Conservation (phyloP, 495 filamentous ascomycete species). For the Aspergillus indologenus region DNA sequence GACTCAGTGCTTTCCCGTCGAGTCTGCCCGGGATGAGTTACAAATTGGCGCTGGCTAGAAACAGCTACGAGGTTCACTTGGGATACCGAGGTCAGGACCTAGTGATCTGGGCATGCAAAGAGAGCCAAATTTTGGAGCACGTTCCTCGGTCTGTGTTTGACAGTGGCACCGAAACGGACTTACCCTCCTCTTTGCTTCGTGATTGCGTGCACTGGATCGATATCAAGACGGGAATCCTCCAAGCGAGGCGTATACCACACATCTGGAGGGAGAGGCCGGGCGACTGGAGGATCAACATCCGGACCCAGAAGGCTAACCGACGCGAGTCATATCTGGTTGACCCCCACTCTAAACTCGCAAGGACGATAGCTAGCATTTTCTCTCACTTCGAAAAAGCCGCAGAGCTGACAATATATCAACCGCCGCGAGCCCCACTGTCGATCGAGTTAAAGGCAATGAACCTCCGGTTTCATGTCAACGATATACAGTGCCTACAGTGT, state of each 20-base stretch:
- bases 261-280: conserved; percentile 34
- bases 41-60: conserved; percentile 25
- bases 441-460: conserved; percentile 49
- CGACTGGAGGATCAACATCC: conserved; percentile 35
- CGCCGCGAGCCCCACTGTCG: conserved; percentile 19
- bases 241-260: conserved; percentile 26
- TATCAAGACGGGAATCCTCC: conserved; percentile 36
- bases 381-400: conserved; percentile 32
- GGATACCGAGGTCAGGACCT: conserved; percentile 30
- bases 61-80: conserved; percentile 39
- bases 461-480: conserved; percentile 46
- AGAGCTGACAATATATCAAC: conserved; percentile 33
- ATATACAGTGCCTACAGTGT: conserved; percentile 18
- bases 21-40: conserved; percentile 45
- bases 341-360: conserved; percentile 27
- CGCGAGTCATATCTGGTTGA: conserved; percentile 25
- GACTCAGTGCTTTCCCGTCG: conserved; percentile 41
- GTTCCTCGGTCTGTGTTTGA: conserved; percentile 42
- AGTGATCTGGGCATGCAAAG: conserved; percentile 19
- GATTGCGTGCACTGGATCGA: conserved; percentile 60
- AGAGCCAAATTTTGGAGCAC: conserved; percentile 35
- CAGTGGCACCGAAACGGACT: conserved; percentile 19
- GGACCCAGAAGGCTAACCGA: conserved; percentile 18
- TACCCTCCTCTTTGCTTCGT: conserved; percentile 46
- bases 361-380: conserved; percentile 30